Conservation (phyloP, 225 moss, liverwort and hornwort genomes). For the Thuidium tamariscinum region DNA sequence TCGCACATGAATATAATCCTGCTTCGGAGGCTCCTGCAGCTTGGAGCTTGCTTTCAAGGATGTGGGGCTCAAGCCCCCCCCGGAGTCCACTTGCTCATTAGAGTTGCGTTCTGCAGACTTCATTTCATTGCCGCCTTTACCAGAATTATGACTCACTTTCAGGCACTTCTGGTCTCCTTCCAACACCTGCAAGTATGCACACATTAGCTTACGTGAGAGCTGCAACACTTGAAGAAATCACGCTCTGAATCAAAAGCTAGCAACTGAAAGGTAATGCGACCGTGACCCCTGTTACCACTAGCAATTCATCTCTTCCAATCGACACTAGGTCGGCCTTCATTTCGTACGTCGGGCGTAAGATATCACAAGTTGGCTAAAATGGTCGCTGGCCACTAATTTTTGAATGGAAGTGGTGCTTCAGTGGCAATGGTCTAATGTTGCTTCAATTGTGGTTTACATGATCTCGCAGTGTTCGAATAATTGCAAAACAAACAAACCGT, state of each 20-base stretch:
- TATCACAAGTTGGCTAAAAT: not conserved
- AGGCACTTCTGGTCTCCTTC: constrained; percentile 16
- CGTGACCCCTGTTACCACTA: not conserved
- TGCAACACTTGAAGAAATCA: not conserved
- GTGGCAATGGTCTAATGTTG: not conserved
- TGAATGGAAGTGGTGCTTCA: not conserved
- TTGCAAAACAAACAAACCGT: not conserved
- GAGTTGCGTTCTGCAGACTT: constrained; percentile 1
- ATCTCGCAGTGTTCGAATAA: not conserved
- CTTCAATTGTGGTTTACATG: not conserved
- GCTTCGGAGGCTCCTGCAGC: constrained; percentile 24
- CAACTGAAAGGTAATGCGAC: not conserved
- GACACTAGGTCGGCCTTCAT: not conserved
- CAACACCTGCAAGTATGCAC: not conserved
- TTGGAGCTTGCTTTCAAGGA: constrained; percentile 24
- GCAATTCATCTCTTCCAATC: not conserved
- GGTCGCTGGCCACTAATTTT: not conserved
- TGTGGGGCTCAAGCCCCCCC: constrained; percentile 8
- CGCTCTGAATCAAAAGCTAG: not conserved
- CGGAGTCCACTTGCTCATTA: constrained; percentile 6
- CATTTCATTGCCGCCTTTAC: not conserved
- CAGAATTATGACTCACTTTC: not conserved
- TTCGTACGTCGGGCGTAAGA: not conserved
- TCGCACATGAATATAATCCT: constrained; percentile 50
- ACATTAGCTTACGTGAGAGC: not conserved